phyloP scores from a whole-genome alignment of 2,329 filamentous ascomycete genomes.

The Chrysoporthe austroafricana region DNA sequence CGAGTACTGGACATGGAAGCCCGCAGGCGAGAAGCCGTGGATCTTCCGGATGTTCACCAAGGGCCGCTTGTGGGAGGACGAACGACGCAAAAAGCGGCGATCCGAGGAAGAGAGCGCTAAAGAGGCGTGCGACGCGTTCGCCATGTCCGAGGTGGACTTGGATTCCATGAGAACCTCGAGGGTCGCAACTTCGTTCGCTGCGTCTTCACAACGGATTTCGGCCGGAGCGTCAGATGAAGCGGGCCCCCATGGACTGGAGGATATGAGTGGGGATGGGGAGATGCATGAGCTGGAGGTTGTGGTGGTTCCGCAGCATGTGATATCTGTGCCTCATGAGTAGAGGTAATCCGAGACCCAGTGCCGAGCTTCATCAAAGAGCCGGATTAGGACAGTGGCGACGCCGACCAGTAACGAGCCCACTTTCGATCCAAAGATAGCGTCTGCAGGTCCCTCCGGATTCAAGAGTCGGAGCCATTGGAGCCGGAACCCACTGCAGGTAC shows the following conservation, averaged over 20 bases:
- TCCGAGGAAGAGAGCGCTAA: conserved; percentile 4
- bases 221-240: conserved; percentile 7
- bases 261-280: not conserved
- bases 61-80: conserved; percentile 35
- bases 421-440: not conserved
- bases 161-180: conserved; percentile 23
- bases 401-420: not conserved
- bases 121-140: conserved; percentile 25
- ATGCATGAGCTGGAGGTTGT: conserved; percentile 27
- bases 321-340: conserved; percentile 7
- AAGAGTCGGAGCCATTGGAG: not conserved
- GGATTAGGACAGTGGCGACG: not conserved
- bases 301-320: conserved; percentile 17
- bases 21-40: conserved; percentile 52
- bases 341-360: not conserved
- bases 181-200: conserved; percentile 20
- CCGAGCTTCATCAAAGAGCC: not conserved
- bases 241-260: conserved; percentile 12
- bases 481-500: too few species aligned
- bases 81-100: conserved; percentile 23
- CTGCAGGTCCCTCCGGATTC: not conserved
- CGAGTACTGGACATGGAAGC: conserved; percentile 60
- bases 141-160: conserved; percentile 26
- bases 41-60: conserved; percentile 44
- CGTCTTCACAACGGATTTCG: conserved; percentile 21